These are phyloP conservation scores for Serendipita indica DNA, from an alignment of 768 basidiomycete species.

Conservation along the genomic window DNA sequence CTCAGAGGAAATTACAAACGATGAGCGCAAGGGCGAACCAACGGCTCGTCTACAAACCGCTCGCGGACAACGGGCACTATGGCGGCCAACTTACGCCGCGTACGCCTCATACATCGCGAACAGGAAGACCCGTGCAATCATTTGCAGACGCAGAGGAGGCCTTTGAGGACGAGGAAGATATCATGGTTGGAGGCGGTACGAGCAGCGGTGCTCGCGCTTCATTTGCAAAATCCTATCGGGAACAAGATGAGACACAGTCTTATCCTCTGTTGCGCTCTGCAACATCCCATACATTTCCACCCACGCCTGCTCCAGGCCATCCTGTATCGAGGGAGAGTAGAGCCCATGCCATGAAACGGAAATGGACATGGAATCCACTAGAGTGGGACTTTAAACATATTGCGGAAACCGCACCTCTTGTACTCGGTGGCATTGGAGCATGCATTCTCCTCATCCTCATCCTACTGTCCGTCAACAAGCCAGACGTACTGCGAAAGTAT, in stretches of 20 bases:
- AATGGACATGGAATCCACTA: too few species aligned
- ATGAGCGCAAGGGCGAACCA: too few species aligned
- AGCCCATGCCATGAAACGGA: too few species aligned
- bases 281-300: neutral
- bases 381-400: neutral
- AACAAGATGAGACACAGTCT: neutral
- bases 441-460: conserved; percentile 33
- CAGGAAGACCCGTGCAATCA: neutral
- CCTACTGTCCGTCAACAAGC: conserved; percentile 35
- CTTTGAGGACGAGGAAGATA: neutral
- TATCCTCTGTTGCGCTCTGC: conserved; percentile 4
- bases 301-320: too few species aligned
- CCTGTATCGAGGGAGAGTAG: too few species aligned
- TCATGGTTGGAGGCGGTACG: neutral
- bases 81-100: neutral
- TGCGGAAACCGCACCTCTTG: conserved; percentile 21
- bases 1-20: too few species aligned
- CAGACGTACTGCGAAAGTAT: conserved; percentile 32
- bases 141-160: neutral
- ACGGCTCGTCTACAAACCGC: conserved; percentile 1
- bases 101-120: neutral
- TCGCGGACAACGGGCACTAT: too few species aligned
- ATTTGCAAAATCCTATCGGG: neutral
- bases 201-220: neutral
- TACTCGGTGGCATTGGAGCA: conserved; percentile 32